Percentiles rank a stretch among this genome's conserved stretches.
Evolutionary conservation across 345 rosid species (phyloP).

Genomic region (Bretschneidera sinensis): DNA sequence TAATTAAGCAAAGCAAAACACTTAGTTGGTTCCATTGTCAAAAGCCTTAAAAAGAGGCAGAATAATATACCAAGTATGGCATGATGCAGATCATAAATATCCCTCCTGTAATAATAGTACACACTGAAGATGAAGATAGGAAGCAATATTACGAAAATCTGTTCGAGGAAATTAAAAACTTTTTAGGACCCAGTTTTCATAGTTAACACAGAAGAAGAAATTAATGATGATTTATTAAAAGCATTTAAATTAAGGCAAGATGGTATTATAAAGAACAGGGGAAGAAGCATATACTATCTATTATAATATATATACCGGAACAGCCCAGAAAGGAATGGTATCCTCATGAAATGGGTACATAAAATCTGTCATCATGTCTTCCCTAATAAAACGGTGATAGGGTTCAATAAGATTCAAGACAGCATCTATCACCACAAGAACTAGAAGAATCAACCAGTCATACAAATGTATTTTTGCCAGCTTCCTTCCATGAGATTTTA

Average conservation of each 20-base stretch:
- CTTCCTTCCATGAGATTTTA: constrained; percentile 48
- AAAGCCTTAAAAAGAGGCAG: background rate
- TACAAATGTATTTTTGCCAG: constrained; percentile 35
- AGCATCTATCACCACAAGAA: constrained; percentile 40
- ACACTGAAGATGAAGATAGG: constrained; percentile 36
- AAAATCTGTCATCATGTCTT: constrained; percentile 56
- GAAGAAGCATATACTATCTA: too few species aligned
- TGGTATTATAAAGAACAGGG: background rate
- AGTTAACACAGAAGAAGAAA: background rate
- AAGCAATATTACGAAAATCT: constrained; percentile 37
- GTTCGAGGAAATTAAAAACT: too few species aligned
- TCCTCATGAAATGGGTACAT: constrained; percentile 49
- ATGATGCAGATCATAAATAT: constrained; percentile 61
- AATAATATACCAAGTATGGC: constrained; percentile 40
- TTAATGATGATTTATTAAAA: background rate
- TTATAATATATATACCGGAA: constrained; percentile 32
- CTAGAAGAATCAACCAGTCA: constrained; percentile 51
- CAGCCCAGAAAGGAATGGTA: constrained; percentile 63
- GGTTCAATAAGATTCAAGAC: constrained; percentile 47
- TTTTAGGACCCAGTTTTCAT: too few species aligned
- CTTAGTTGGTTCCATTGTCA: background rate
- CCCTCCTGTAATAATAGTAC: constrained; percentile 38
- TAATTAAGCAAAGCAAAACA: background rate
- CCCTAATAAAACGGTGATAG: constrained; percentile 57
- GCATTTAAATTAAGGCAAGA: background rate